phyloP scores from a whole-genome alignment of 345 rosid species.

The Diplotaxis tenuifolia region DNA sequence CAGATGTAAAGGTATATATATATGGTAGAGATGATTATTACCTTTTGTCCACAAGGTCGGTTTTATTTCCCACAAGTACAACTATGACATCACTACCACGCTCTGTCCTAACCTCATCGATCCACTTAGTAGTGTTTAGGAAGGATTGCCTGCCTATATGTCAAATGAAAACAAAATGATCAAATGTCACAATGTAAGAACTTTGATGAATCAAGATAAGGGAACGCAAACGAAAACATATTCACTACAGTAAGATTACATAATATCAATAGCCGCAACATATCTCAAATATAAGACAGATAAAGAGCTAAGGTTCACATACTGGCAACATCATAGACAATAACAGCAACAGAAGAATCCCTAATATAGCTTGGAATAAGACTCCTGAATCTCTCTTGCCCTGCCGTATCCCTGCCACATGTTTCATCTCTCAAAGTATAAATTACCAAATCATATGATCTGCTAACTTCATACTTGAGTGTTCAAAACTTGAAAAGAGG shows the following conservation, averaged over 20 bases:
- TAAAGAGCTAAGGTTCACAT: constrained; percentile 28
- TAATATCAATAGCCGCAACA: background rate
- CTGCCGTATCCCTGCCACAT: constrained; percentile 75
- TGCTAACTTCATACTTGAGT: background rate
- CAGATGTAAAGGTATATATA: background rate
- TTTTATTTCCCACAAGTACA: constrained; percentile 85
- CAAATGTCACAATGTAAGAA: background rate
- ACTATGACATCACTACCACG: constrained; percentile 90
- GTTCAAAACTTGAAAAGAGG: background rate
- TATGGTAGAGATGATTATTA: constrained; percentile 16
- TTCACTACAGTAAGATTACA: background rate
- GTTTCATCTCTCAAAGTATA: constrained; percentile 1
- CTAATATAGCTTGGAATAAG: constrained; percentile 86
- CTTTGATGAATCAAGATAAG: background rate
- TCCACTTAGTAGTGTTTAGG: constrained; percentile 80
- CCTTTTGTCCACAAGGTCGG: constrained; percentile 92
- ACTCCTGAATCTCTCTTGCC: constrained; percentile 87
- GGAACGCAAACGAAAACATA: background rate
- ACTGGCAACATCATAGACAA: constrained; percentile 87
- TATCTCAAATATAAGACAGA: background rate
- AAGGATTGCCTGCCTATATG: constrained; percentile 75
- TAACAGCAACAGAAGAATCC: constrained; percentile 89
- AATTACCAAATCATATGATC: constrained; percentile 1
- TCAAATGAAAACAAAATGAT: constrained; percentile 17
- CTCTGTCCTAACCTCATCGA: constrained; percentile 86